A percentile compares a stretch with the other conserved stretches of the same genome.
phyloP scores from a whole-genome alignment of 352 stramenopile genomes.

The Pythium biforme region DNA sequence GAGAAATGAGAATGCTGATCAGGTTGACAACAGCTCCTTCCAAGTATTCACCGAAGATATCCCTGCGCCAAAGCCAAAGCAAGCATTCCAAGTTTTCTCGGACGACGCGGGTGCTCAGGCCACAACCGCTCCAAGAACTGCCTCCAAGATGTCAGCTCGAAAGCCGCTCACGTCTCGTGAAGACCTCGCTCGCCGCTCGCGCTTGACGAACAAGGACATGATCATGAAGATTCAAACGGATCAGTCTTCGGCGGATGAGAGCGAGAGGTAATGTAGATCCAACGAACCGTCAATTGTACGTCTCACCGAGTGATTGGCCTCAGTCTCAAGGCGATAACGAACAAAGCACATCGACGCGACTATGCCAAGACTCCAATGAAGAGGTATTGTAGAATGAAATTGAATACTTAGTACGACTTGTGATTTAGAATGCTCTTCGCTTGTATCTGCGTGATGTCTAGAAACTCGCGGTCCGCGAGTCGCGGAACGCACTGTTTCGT shows the following conservation, averaged over 20 bases:
- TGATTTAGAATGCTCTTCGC: slow-evolving; percentile 6
- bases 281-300: not conserved
- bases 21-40: slow-evolving; percentile 40
- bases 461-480: no score
- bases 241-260: slow-evolving; percentile 2
- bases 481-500: no score
- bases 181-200: slow-evolving; percentile 51
- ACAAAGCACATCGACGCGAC: not conserved
- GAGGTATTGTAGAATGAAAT: slow-evolving; percentile 30
- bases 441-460: no score
- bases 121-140: slow-evolving; percentile 6
- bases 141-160: slow-evolving; percentile 32
- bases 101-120: not conserved
- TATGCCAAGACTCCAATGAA: slow-evolving; percentile 6
- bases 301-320: slow-evolving; percentile 15
- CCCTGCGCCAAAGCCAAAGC: not conserved
- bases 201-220: slow-evolving; percentile 80
- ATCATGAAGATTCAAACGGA: slow-evolving; percentile 51
- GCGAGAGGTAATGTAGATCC: slow-evolving; percentile 18
- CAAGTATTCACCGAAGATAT: slow-evolving; percentile 51
- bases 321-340: not conserved
- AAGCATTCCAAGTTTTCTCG: slow-evolving; percentile 10
- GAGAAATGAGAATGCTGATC: slow-evolving; percentile 41
- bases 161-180: slow-evolving; percentile 69
- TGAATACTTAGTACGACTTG: slow-evolving; percentile 6